A percentile compares a stretch with the other conserved stretches of the same genome.
These are phyloP conservation scores for Chenopodium formosanum DNA, from an alignment of 148 eudicot genomes.

Conservation along the genomic window DNA sequence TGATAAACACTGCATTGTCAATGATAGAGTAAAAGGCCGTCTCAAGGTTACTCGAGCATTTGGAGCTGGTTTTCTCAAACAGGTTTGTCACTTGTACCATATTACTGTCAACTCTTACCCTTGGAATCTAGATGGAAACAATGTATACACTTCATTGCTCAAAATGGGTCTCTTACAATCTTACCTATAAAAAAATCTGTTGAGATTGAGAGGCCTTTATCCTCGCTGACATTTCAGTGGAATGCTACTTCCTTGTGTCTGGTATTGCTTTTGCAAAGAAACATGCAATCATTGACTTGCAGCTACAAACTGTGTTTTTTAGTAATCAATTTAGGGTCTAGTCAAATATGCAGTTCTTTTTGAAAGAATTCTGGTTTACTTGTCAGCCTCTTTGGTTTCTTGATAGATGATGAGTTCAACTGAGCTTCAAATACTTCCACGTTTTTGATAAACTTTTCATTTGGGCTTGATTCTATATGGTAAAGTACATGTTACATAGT, in stretches of 20 bases:
- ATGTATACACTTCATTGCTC: neutral
- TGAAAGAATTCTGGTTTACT: neutral
- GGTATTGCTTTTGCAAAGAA: neutral
- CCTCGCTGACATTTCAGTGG: neutral
- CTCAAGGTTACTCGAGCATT: constrained; percentile 97
- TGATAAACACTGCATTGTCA: constrained; percentile 88
- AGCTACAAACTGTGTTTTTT: neutral
- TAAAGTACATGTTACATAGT: neutral
- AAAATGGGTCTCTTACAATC: neutral
- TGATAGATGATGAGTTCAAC: neutral
- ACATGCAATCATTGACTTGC: neutral
- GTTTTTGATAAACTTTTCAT: neutral
- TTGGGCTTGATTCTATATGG: neutral
- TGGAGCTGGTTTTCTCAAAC: constrained; percentile 99
- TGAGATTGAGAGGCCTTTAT: neutral
- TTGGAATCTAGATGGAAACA: neutral
- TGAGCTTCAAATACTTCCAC: neutral
- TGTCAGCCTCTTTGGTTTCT: neutral
- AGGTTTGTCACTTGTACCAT: constrained; percentile 50
- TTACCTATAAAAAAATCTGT: neutral
- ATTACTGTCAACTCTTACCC: neutral
- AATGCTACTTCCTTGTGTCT: neutral
- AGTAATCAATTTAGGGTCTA: neutral
- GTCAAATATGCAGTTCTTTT: neutral
- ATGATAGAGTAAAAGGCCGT: constrained; percentile 98